A percentile compares a stretch with the other conserved stretches of the same genome.
Conservation (phyloP, 768 basidiomycete species). For the Rhizopogon sp. region DNA sequence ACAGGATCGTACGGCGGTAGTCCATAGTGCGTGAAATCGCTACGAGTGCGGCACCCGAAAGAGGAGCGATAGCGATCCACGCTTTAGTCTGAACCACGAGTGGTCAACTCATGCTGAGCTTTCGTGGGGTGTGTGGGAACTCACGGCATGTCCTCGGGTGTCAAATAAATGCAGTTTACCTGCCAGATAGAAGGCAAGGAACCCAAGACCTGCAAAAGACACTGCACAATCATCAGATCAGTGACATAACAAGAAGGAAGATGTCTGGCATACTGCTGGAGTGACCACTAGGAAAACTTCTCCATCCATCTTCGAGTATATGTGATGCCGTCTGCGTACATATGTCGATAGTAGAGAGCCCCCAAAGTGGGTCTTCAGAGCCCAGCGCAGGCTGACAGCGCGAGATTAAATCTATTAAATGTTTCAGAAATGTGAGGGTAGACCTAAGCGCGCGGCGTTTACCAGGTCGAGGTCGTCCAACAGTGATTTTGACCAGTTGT, state of each 20-base stretch:
- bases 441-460: neutral
- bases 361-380: conserved; percentile 61
- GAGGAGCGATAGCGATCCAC: conserved; percentile 76
- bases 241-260: neutral
- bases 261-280: conserved; percentile 59
- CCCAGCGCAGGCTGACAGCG: conserved; percentile 62
- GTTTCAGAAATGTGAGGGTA: neutral
- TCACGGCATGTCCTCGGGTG: conserved; percentile 62
- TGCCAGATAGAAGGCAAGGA: conserved; percentile 81
- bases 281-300: conserved; percentile 90
- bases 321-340: conserved; percentile 66
- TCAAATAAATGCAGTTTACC: conserved; percentile 93
- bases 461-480: conserved; percentile 89
- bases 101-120: neutral
- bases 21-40: conserved; percentile 92
- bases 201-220: conserved; percentile 89
- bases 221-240: conserved; percentile 36
- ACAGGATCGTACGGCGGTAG: conserved; percentile 60
- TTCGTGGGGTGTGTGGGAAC: conserved; percentile 12
- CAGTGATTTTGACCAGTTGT: conserved; percentile 76
- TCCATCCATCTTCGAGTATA: conserved; percentile 75
- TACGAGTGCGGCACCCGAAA: conserved; percentile 67
- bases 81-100: conserved; percentile 50
- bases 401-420: conserved; percentile 18
- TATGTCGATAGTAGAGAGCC: conserved; percentile 63